These are phyloP conservation scores for Mycena haematopus DNA, from an alignment of 768 basidiomycete species.

Conservation along the genomic window DNA sequence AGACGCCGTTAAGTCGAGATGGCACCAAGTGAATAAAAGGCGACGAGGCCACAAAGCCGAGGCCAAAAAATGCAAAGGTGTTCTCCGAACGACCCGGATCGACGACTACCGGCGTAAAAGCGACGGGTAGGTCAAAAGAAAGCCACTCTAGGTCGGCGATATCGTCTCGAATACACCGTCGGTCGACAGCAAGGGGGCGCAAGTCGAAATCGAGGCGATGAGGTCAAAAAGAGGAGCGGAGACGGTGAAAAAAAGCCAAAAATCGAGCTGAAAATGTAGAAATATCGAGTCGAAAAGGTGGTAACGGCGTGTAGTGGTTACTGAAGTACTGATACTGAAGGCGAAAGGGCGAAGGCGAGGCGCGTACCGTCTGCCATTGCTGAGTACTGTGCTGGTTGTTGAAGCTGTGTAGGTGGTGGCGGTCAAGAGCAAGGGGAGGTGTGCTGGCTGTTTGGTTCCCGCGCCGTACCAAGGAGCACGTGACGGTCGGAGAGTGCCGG, in stretches of 20 bases:
- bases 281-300: slow-evolving; percentile 18
- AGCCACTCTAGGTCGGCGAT: neutral
- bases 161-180: neutral
- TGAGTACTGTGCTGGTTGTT: slow-evolving; percentile 5
- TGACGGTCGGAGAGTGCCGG: neutral
- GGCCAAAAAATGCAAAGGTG: neutral
- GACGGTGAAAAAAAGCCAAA: neutral
- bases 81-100: neutral
- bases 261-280: slow-evolving; percentile 10
- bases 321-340: slow-evolving; percentile 15
- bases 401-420: neutral
- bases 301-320: slow-evolving; percentile 3
- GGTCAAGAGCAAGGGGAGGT: slow-evolving; percentile 1
- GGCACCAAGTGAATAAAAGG: neutral
- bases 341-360: neutral
- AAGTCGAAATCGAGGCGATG: neutral
- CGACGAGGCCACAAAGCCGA: neutral
- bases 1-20: neutral
- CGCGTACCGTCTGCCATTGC: slow-evolving; percentile 27
- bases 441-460: neutral
- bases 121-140: neutral
- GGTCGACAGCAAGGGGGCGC: neutral
- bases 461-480: neutral
- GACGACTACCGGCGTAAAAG: neutral
- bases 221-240: neutral